phyloP scores from a whole-genome alignment of 139 green algal species.

The Mesotaenium endlicherianum region DNA sequence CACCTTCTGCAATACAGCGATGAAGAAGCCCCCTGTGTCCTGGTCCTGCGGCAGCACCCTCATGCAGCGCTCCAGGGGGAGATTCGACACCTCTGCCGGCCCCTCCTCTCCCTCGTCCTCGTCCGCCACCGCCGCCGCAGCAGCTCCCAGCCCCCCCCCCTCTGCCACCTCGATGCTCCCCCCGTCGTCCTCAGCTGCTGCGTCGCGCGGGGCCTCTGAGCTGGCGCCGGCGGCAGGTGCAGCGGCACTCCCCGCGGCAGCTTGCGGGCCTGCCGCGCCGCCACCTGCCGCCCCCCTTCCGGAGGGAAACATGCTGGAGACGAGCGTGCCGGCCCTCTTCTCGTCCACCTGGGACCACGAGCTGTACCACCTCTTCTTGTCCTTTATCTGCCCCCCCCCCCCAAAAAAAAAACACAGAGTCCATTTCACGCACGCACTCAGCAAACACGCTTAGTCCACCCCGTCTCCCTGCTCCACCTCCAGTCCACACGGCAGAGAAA shows the following conservation, averaged over 20 bases:
- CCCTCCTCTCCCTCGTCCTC: slow-evolving; percentile 13
- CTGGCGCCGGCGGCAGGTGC: background rate
- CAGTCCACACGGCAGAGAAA: no score
- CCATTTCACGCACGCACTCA: background rate
- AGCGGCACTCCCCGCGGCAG: background rate
- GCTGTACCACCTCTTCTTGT: slow-evolving; percentile 41
- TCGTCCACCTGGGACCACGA: slow-evolving; percentile 35
- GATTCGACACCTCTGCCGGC: slow-evolving; percentile 21
- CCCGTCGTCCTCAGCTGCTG: background rate
- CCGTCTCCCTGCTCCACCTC: background rate
- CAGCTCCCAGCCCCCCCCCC: background rate
- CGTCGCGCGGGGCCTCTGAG: background rate
- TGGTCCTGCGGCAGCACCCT: slow-evolving; percentile 91
- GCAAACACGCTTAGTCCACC: background rate
- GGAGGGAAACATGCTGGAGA: slow-evolving; percentile 78
- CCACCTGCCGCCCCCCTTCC: slow-evolving; percentile 21
- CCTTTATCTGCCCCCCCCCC: slow-evolving; percentile 36
- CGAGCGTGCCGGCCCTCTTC: slow-evolving; percentile 9
- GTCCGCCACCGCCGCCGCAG: background rate
- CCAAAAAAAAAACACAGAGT: no score
- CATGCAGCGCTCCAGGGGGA: slow-evolving; percentile 91
- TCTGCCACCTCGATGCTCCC: slow-evolving; percentile 3
- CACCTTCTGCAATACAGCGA: slow-evolving; percentile 89
- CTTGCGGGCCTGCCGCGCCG: background rate
- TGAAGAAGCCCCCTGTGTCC: slow-evolving; percentile 98